phyloP scores from a whole-genome alignment of 768 basidiomycete species.

The Cyathus striatus region DNA sequence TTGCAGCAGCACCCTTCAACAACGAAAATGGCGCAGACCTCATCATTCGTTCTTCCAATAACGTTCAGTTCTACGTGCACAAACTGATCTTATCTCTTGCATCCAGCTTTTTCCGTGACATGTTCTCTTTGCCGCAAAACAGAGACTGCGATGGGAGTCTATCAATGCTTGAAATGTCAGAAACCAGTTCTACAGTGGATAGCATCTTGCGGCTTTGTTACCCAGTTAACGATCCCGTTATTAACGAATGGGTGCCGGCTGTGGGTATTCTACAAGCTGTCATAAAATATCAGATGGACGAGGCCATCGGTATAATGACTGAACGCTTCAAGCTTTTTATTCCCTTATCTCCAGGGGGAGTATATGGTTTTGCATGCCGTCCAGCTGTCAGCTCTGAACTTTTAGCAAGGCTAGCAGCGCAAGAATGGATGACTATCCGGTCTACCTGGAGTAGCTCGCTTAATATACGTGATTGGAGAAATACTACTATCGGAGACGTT shows the following conservation, averaged over 20 bases:
- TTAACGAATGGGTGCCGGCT: not conserved
- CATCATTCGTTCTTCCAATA: not conserved
- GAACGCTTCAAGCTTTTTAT: not conserved
- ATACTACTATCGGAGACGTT: no score
- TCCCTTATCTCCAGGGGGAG: not conserved
- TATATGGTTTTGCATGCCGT: not conserved
- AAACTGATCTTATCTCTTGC: not conserved
- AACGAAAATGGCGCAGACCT: not conserved
- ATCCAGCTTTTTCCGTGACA: not conserved
- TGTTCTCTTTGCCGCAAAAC: not conserved
- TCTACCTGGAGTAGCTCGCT: no score
- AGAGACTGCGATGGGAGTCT: not conserved
- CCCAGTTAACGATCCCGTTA: not conserved
- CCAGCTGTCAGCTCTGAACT: not conserved
- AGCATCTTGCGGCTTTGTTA: not conserved
- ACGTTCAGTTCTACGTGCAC: not conserved
- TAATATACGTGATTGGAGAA: no score
- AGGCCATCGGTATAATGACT: not conserved
- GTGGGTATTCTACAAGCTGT: not conserved
- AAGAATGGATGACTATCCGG: not conserved
- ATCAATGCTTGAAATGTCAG: not conserved
- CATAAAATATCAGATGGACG: not conserved
- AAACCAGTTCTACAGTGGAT: not conserved
- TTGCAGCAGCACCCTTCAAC: not conserved
- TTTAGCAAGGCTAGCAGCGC: not conserved